Percentiles rank a stretch among this genome's conserved stretches.
phyloP scores from a whole-genome alignment of 2,329 filamentous ascomycete species.

The Neopestalotiopsis rosae region DNA sequence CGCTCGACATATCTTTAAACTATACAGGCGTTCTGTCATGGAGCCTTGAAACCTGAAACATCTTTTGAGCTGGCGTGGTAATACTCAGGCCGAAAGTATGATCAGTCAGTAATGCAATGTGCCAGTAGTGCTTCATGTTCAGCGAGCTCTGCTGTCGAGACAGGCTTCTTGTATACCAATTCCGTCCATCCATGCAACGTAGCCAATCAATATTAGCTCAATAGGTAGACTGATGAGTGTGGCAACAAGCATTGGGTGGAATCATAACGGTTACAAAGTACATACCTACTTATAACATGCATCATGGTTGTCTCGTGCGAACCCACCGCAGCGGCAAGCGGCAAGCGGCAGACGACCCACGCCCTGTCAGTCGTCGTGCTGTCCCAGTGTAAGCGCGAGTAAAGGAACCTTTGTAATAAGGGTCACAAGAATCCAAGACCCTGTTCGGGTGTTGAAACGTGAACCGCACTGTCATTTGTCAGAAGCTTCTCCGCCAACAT shows the following conservation, averaged over 20 bases:
- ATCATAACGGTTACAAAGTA: too few relatives aligned
- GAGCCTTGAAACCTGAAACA: not conserved
- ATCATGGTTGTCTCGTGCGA: not conserved
- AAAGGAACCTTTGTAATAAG: not conserved
- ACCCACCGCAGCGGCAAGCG: not conserved
- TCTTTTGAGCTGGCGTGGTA: not conserved
- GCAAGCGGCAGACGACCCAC: not conserved
- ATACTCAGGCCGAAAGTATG: not conserved
- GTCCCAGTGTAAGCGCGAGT: not conserved
- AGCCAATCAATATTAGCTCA: too few relatives aligned
- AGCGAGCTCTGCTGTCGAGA: too few relatives aligned
- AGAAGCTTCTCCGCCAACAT: not conserved
- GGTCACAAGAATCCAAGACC: not conserved
- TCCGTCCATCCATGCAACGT: too few relatives aligned
- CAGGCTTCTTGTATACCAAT: too few relatives aligned
- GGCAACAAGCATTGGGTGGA: too few relatives aligned
- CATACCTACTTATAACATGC: not conserved
- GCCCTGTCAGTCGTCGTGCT: not conserved
- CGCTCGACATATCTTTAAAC: not conserved
- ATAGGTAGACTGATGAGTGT: too few relatives aligned
- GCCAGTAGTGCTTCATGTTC: too few relatives aligned
- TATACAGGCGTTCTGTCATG: not conserved
- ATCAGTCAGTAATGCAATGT: too few relatives aligned
- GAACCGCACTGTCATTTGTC: not conserved
- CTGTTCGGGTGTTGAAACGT: not conserved